Base-by-base conservation (phyloP, 768 basidiomycete species). In the Vararia minispora region DNA sequence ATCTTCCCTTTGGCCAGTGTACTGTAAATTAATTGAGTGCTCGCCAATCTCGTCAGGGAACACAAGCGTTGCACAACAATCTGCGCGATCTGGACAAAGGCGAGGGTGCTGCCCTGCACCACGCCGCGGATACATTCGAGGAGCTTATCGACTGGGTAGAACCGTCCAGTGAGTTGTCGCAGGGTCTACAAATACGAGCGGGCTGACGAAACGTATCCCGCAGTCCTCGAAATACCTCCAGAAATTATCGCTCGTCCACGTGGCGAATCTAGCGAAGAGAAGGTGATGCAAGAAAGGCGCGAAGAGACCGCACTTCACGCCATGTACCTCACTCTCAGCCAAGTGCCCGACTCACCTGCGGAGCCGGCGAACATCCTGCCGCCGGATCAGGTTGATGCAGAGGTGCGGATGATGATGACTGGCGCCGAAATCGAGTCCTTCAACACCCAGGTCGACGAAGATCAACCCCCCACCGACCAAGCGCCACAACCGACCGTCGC, bases 71-170 rank as follows among this genome's bases (percentile, higher is more conserved):
- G 47, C 79, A 83, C 61, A n/a, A n/a, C n/a, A 82, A 68, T 64
- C 58, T 83, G 48, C 85, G 85, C 56, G 86, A 88, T 62, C 68
- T 90, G 66, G 87, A 90, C 62, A 74, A 83, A 57, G 81, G 75
- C 56, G 88, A 89, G 58, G 87, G 87, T 35, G 84, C 83, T 40
- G 84, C 87, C 37, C 57, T 90, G 51, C 86, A 89, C 54, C n/a
- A n/a, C n/a, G n/a, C n/a, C n/a, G 74, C 76, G 44, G 80, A 78
- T 55, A 52, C 84, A 44, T 89, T 89, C 58, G 87, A 89, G 63
- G 87, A 89, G 63, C 69, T 75, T 41, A 65, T 87, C 48, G 88
- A 90, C 65, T 90, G 86, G 86, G 65, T 65, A 52, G 88, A 90
- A 53, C 86, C 84, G 42, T 58, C 71, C 52, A 65, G 88, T 90